These are phyloP conservation scores for Xerocomellus amylosporus DNA, from an alignment of 768 basidiomycete genomes.

Conservation along the genomic window DNA sequence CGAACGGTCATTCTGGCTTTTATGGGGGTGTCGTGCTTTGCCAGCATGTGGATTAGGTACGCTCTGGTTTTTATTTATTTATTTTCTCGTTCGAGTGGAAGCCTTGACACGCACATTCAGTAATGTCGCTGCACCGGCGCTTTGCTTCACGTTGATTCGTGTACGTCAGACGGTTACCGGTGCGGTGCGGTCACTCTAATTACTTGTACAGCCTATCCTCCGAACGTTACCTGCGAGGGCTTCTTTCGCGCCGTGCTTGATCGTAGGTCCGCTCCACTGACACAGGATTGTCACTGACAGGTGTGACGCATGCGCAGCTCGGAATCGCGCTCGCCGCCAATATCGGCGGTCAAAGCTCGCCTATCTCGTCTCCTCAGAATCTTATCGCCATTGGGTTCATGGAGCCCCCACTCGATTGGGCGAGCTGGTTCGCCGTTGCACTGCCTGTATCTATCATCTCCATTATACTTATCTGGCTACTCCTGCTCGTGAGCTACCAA, in stretches of 20 bases:
- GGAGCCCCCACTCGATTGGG: constrained; percentile 86
- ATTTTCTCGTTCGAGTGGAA: background rate
- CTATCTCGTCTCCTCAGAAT: constrained; percentile 97
- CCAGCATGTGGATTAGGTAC: constrained; percentile 98
- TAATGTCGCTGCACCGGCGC: constrained; percentile 96
- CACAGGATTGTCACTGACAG: background rate
- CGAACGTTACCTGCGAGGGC: constrained; percentile 86
- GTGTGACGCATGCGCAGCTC: constrained; percentile 47
- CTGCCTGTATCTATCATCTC: constrained; percentile 87
- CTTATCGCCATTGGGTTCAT: constrained; percentile 88
- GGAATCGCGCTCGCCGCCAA: constrained; percentile 98
- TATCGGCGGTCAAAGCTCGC: constrained; percentile 95
- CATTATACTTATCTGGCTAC: constrained; percentile 86
- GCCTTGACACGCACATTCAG: constrained; percentile 36
- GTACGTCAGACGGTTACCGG: constrained; percentile 42
- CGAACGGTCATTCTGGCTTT: constrained; percentile 86
- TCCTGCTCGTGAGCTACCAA: constrained; percentile 79
- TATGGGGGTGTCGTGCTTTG: constrained; percentile 96
- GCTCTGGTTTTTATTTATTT: constrained; percentile 4
- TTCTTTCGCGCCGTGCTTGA: constrained; percentile 84
- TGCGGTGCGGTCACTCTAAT: background rate
- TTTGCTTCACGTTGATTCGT: constrained; percentile 94
- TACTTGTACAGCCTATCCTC: constrained; percentile 72
- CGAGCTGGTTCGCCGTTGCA: constrained; percentile 89
- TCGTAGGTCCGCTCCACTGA: constrained; percentile 53